Percentiles rank a stretch among this genome's conserved stretches.
phyloP scores from a whole-genome alignment of 306 rosid genomes.

The Senna tora region DNA sequence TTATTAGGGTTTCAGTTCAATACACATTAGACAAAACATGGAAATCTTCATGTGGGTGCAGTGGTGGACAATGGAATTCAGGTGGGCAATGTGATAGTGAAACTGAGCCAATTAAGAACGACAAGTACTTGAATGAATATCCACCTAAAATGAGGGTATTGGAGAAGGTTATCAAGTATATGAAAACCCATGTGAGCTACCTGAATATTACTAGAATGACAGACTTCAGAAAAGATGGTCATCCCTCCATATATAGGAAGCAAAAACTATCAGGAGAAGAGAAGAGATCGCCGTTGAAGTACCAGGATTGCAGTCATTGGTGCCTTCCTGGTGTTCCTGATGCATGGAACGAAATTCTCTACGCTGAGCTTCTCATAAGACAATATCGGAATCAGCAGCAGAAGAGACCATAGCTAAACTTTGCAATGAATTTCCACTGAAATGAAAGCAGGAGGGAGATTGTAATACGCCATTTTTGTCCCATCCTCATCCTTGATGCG shows the following conservation, averaged over 20 bases:
- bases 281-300: constrained; percentile 59
- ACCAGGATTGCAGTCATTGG: constrained; percentile 99
- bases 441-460: constrained; percentile 32
- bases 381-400: constrained; percentile 51
- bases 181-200: constrained; percentile 84
- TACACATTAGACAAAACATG: neutral
- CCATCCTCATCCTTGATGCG: constrained; percentile 21
- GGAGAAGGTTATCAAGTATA: constrained; percentile 70
- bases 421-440: neutral
- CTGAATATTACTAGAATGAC: constrained; percentile 87
- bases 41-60: constrained; percentile 41
- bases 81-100: constrained; percentile 89
- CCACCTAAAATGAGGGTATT: constrained; percentile 75
- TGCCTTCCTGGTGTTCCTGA: constrained; percentile 99
- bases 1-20: neutral
- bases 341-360: constrained; percentile 84
- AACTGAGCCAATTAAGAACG: constrained; percentile 71
- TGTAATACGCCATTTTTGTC: constrained; percentile 37
- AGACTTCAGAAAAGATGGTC: constrained; percentile 96
- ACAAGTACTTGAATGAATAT: constrained; percentile 66
- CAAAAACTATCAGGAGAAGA: constrained; percentile 57
- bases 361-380: constrained; percentile 66
- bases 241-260: constrained; percentile 90
- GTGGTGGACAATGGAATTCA: constrained; percentile 98
- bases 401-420: constrained; percentile 60